Evolutionary conservation across 164 flowering plant genomes (phyloP), one percentile per base, ranked within the genome.

Genomic region (Sextonia rubra): DNA sequence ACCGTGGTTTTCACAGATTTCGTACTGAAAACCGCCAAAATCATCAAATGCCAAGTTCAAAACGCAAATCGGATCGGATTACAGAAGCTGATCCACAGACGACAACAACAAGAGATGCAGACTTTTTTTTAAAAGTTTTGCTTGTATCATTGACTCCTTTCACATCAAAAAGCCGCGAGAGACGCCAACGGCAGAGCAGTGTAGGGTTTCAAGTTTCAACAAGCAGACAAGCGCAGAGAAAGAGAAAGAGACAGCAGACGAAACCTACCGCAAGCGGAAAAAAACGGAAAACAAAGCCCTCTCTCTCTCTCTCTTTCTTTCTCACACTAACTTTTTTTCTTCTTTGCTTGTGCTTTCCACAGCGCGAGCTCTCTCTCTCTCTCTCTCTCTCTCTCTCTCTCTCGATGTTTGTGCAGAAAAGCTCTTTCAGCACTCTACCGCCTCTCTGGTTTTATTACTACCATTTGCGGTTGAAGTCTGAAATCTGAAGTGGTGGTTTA

Each of bases 121-220:
- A 49, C 29, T 30, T 66, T 64, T 8, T 11, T 37, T 14, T 64
- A n/a, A n/a, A n/a, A n/a, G 22, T 27, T 25, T 25, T n/a, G 17
- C 32, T 4, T 62, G 4, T 30, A 22, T 12, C 32, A 25, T 49
- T 58, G 23, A 23, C 68, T 69, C 44, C 60, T 48, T 67, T 70
- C 79, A 63, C 76, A 49, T 76, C 77, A 26, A 62, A 37, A 48
- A 60, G 73, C 67, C 63, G 68, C 55, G 17, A 25, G 12, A 61
- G 27, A 68, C 72, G 48, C 37, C 73, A 63, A 30, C 24, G 17
- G 56, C 17, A 0, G 1, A 2, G 25, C 3, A 27, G 23, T 18
- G 61, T 4, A 20, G 23, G n/a, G n/a, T n/a, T n/a, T 58, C 18
- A 22, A 22, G 61, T 58, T 58, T 17, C 61, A n/a, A n/a, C 23